These are phyloP conservation scores for Phoma sp. DNA, from an alignment of 2,329 filamentous ascomycete species.

Conservation along the genomic window DNA sequence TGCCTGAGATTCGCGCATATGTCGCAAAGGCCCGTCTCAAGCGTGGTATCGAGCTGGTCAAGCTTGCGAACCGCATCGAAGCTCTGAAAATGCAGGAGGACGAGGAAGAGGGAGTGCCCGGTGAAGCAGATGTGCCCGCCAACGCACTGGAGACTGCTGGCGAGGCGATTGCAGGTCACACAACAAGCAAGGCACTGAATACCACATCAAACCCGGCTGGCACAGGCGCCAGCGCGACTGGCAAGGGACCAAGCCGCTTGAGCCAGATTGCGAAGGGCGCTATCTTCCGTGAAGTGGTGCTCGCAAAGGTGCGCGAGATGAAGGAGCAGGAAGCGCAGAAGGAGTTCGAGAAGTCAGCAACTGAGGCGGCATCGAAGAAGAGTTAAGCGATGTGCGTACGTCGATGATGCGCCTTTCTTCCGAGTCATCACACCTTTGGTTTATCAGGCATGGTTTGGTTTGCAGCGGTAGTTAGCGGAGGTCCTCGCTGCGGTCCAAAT, in stretches of 20 bases:
- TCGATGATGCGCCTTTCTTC: constrained; percentile 9
- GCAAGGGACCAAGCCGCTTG: constrained; percentile 57
- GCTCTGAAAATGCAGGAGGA: constrained; percentile 92
- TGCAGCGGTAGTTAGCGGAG: constrained; percentile 31
- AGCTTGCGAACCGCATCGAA: constrained; percentile 94
- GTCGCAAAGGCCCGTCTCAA: constrained; percentile 89
- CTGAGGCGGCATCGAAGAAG: constrained; percentile 38
- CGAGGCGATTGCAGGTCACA: constrained; percentile 47
- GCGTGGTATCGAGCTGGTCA: constrained; percentile 94
- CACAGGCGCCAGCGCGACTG: constrained; percentile 18
- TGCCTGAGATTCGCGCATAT: constrained; percentile 95
- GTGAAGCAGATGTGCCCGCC: constrained; percentile 65
- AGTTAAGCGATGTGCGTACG: constrained; percentile 2
- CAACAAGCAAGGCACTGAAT: constrained; percentile 29
- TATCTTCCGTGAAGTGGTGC: constrained; percentile 92
- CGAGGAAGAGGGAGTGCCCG: constrained; percentile 73
- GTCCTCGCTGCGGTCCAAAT: constrained; percentile 33
- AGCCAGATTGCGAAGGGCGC: constrained; percentile 67
- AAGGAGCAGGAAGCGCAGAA: constrained; percentile 82
- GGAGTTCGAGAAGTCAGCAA: constrained; percentile 66
- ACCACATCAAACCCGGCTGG: constrained; percentile 11
- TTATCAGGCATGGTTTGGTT: constrained; percentile 23
- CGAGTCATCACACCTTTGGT: neutral
- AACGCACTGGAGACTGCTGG: constrained; percentile 65
- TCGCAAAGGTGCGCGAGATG: constrained; percentile 91